phyloP scores from a whole-genome alignment of 305 asterid species.

The Caryopteris hybrid region DNA sequence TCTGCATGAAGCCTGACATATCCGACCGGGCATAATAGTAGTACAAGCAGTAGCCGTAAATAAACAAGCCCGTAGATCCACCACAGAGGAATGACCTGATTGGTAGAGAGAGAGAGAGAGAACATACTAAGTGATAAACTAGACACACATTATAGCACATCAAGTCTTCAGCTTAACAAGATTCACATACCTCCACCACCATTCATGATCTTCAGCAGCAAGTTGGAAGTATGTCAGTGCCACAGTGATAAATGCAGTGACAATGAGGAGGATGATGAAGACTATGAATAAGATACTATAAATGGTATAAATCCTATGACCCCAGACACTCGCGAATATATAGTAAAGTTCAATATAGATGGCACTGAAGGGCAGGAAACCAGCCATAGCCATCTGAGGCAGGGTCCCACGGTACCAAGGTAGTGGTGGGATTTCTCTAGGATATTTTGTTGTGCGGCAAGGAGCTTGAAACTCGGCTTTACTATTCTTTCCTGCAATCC shows the following conservation, averaged over 20 bases:
- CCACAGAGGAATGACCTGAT: slow-evolving; percentile 74
- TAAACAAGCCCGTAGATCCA: slow-evolving; percentile 75
- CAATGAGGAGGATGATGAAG: slow-evolving; percentile 66
- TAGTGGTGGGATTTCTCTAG: slow-evolving; percentile 71
- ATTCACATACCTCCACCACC: slow-evolving; percentile 83
- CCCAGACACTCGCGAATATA: slow-evolving; percentile 83
- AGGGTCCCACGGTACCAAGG: slow-evolving; percentile 71
- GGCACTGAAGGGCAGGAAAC: slow-evolving; percentile 79
- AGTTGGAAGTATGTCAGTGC: slow-evolving; percentile 81
- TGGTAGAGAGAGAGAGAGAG: background rate
- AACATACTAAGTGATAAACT: background rate
- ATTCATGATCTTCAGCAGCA: slow-evolving; percentile 86
- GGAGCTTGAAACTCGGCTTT: slow-evolving; percentile 86
- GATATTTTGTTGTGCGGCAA: slow-evolving; percentile 71
- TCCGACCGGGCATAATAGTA: slow-evolving; percentile 76
- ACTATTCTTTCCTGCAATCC: slow-evolving; percentile 78
- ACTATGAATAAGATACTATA: slow-evolving; percentile 72
- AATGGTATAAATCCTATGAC: slow-evolving; percentile 74
- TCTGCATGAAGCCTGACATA: slow-evolving; percentile 81
- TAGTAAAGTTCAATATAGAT: slow-evolving; percentile 75
- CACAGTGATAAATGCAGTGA: slow-evolving; percentile 76
- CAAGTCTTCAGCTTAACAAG: background rate
- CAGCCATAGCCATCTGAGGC: slow-evolving; percentile 92
- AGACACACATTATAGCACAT: background rate
- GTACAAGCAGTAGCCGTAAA: slow-evolving; percentile 66